A percentile compares a stretch with the other conserved stretches of the same genome.
phyloP scores from a whole-genome alignment of 78 protist species.

The Dictyostelium intermedium region DNA sequence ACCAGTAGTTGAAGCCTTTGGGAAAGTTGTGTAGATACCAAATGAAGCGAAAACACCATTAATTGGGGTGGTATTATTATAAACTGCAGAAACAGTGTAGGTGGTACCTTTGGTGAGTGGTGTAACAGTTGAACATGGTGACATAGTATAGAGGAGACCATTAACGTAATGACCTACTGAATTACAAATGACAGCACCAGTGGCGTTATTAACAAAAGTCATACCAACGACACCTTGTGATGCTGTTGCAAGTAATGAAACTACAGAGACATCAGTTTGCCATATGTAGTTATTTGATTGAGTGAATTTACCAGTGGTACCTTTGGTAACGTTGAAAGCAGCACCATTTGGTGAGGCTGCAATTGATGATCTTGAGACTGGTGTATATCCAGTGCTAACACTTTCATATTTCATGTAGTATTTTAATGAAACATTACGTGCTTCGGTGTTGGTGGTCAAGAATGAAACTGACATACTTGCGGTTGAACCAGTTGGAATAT shows the following conservation, averaged over 20 bases:
- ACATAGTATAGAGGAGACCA: slow-evolving; percentile 15
- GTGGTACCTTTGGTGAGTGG: slow-evolving; percentile 35
- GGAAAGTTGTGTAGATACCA: slow-evolving; percentile 6
- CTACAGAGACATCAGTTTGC: slow-evolving; percentile 28
- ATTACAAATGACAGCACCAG: slow-evolving; percentile 33
- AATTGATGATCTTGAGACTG: slow-evolving; percentile 16
- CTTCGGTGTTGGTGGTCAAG: background rate
- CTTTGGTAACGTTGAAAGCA: slow-evolving; percentile 38
- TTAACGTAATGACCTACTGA: slow-evolving; percentile 18
- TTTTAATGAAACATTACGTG: background rate
- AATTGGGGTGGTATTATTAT: slow-evolving; percentile 25
- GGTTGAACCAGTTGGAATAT: background rate
- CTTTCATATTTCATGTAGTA: slow-evolving; percentile 19
- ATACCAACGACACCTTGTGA: slow-evolving; percentile 38
- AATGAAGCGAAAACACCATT: slow-evolving; percentile 35
- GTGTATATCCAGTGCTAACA: slow-evolving; percentile 8
- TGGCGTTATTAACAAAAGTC: slow-evolving; percentile 39
- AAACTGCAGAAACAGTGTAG: slow-evolving; percentile 24
- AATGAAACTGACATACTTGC: background rate
- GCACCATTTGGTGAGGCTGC: slow-evolving; percentile 19
- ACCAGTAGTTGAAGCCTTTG: background rate
- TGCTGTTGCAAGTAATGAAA: slow-evolving; percentile 19
- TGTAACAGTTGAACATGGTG: background rate
- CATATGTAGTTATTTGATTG: slow-evolving; percentile 26
- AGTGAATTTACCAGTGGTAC: background rate